Evolutionary conservation across 2,329 filamentous ascomycete genomes (phyloP).

Genomic region (Emmonsiellopsis sp.): DNA sequence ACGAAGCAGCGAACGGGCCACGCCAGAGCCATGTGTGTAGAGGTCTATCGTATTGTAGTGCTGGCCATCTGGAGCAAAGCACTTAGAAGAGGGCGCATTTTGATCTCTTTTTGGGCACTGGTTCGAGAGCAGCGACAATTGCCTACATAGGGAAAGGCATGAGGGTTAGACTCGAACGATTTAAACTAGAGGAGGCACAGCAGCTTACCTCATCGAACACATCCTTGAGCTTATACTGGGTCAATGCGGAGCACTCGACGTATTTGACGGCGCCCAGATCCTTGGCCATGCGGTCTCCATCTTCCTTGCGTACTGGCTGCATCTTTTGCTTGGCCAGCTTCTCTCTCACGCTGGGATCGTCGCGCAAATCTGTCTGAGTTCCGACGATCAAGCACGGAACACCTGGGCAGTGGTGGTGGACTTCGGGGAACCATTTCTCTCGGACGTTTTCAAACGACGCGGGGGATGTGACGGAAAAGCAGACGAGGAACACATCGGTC

Average conservation of each 20-base stretch:
- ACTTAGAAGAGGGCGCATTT: conserved; percentile 61
- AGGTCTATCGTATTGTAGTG: conserved; percentile 1
- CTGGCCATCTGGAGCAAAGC: not conserved
- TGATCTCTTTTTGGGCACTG: conserved; percentile 69
- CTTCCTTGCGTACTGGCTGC: conserved; percentile 81
- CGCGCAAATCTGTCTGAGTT: conserved; percentile 91
- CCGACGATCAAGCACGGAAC: conserved; percentile 97
- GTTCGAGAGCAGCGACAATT: conserved; percentile 90
- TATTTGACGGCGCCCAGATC: conserved; percentile 98
- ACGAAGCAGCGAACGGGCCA: not conserved
- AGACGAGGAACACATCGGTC: conserved; percentile 97
- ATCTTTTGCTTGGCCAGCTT: conserved; percentile 96
- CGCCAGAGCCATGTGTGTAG: not conserved
- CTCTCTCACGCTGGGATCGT: conserved; percentile 76
- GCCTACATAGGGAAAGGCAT: conserved; percentile 49
- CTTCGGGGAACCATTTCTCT: conserved; percentile 98
- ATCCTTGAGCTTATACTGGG: conserved; percentile 97
- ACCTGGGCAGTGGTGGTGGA: conserved; percentile 95
- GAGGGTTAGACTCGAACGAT: not conserved
- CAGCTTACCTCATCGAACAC: conserved; percentile 89
- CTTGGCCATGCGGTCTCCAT: conserved; percentile 93
- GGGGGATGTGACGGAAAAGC: conserved; percentile 95
- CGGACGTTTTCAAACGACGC: conserved; percentile 98
- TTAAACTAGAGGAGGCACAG: not conserved
- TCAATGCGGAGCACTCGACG: conserved; percentile 95